Base-by-base conservation (phyloP, 2,329 filamentous ascomycete species). In the Colletotrichum orbiculare region DNA sequence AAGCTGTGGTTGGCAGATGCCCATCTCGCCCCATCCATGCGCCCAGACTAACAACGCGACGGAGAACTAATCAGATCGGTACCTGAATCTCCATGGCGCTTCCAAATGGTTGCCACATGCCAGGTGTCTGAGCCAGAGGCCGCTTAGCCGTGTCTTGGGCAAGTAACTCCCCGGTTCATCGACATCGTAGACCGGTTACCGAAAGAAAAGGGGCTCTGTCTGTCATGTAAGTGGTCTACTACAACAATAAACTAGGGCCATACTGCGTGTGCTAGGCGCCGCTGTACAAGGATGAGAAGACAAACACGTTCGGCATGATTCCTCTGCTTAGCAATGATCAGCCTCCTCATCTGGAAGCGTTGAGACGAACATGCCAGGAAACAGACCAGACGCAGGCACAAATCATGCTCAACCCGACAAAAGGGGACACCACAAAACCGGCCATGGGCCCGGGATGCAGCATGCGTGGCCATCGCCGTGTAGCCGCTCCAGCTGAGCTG, bases 41-140 rank as follows among this genome's bases (percentile, higher is more conserved):
- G 25, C 25, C 15, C 15, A 38, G 35, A 7, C 50, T 8, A 59
- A 12, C 12, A n/a, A n/a, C 8, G 1, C 10, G 8, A 33, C 8
- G 10, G 33, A 41, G 25, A 25, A 49, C 41, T 54, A 33, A 54
- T 66, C 15, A 52, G 60, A 60, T 66, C 54, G 54, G 64, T 66
- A 64, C 64, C 54, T 66, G 64, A 52, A 66, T 66, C 48, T 43
- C 35, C 43, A 54, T 55, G 45, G 60, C 35, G 34, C 45, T 55
- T 46, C 15, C 13, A 13, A 7, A 39, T 10, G 25, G 13, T 50
- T 50, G 47, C 54, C 64, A 60, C 64, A 64, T 53, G 25, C 38
- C 48, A 49, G 33, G 8, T 11, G 8, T 13, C 8, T 6, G 17
- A 15, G 13, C 39, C 37, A 42, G 39, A 49, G 45, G 39, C 54